Conservation (phyloP, 441 rosid species). For the Flueggea neowawraea region DNA sequence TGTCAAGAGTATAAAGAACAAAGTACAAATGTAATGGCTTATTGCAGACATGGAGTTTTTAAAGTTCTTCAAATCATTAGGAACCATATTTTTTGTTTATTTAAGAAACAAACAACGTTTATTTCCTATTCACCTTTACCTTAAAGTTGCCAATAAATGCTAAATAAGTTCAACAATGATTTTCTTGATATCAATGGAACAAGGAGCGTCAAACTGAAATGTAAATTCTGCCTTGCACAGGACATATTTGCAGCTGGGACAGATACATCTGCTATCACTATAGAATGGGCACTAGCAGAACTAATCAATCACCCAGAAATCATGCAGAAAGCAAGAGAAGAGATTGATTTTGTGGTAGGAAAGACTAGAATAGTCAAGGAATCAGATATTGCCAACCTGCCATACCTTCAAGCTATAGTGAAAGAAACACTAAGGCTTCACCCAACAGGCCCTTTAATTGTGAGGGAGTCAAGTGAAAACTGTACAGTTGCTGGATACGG, state of each 20-base stretch:
- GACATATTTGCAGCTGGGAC: slow-evolving; percentile 40
- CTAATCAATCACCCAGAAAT: slow-evolving; percentile 33
- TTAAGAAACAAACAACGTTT: too few relatives aligned
- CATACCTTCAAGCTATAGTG: slow-evolving; percentile 11
- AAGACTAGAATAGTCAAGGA: slow-evolving; percentile 26
- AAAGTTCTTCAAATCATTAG: too few relatives aligned
- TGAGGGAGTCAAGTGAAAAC: slow-evolving; percentile 51
- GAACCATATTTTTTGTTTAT: too few relatives aligned
- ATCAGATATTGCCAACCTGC: slow-evolving; percentile 32
- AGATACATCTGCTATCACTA: slow-evolving; percentile 34
- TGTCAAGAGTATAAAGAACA: too few relatives aligned
- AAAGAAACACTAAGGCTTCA: too few relatives aligned
- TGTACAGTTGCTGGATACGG: slow-evolving; percentile 41
- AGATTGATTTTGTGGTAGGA: slow-evolving; percentile 26
- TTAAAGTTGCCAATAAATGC: too few relatives aligned
- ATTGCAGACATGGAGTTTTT: too few relatives aligned
- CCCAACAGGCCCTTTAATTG: slow-evolving; percentile 56
- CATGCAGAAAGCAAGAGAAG: slow-evolving; percentile 31
- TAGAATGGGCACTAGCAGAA: slow-evolving; percentile 42
- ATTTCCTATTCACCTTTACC: too few relatives aligned
- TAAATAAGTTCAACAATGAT: too few relatives aligned
- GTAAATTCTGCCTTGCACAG: slow-evolving; percentile 14
- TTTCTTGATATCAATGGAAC: too few relatives aligned
- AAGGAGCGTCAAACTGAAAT: too few relatives aligned
- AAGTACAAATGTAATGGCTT: too few relatives aligned